Evolutionary conservation across 2,329 filamentous ascomycete genomes (phyloP), one percentile per base, ranked within the genome.

Genomic region (Hirsutella minnesotensis): DNA sequence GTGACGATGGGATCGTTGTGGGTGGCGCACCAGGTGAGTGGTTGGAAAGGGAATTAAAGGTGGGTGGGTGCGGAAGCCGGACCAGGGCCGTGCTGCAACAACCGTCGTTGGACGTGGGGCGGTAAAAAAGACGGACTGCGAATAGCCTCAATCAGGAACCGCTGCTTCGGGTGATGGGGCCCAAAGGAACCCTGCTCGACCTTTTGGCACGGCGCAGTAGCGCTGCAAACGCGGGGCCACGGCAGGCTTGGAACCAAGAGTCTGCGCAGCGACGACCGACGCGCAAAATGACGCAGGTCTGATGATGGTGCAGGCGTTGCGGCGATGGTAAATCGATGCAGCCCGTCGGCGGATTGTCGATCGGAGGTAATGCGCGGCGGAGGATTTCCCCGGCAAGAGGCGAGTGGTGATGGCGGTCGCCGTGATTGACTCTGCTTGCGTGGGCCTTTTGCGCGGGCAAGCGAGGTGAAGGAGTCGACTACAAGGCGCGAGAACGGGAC

Each of bases 251-350:
- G 48, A 20, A 12, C 22, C 46, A 42, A 51, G 48, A 56, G 49
- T 50, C 47, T 53, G 56, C 56, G 50, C 57, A 54, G 56, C 48
- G 42, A 47, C 48, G 43, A 49, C 44, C 44, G 54, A 45, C 45
- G 59, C 56, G 60, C 55, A 57, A 49, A 61, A 63, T 59, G 55
- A 56, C 51, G 50, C 39, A 45, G 38, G 49, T 65, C 62, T 63
- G 48, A 47, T 44, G 61, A 65, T 65, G 59, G 48, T 50, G 55
- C 48, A 44, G 56, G 53, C 53, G 50, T 43, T 41, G 50, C 50
- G 57, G 57, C 44, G 53, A 59, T 58, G 59, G 49, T 51, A 53
- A 58, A 62, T 63, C 57, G 66, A 72, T 71, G 67, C 50, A 55
- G 51, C 52, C 18, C n/a, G n/a, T 34, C n/a, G 31, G 31, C 33